Conservation (phyloP, 257 asterid genomes). For the Buddleja alternifolia region DNA sequence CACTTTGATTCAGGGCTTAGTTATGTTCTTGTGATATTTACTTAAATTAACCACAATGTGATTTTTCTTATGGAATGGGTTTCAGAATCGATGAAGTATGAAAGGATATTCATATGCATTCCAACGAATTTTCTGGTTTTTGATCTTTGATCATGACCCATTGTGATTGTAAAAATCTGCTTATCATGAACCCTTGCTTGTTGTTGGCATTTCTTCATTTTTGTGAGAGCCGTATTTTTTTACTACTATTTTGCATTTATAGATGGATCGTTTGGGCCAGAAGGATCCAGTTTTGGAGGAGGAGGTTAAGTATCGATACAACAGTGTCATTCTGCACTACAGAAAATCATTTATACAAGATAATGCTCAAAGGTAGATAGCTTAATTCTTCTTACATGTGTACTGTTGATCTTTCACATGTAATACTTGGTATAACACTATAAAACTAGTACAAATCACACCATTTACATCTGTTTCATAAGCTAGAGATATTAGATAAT, state of each 20-base stretch:
- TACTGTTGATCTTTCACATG: constrained; percentile 23
- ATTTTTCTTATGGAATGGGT: not conserved
- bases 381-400: constrained; percentile 17
- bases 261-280: constrained; percentile 92
- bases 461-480: constrained; percentile 10
- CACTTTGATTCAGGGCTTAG: too few species aligned
- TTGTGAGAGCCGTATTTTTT: constrained; percentile 21
- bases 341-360: constrained; percentile 95
- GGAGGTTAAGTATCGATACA: constrained; percentile 89
- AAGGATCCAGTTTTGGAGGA: constrained; percentile 83
- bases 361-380: constrained; percentile 90
- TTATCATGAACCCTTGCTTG: constrained; percentile 18
- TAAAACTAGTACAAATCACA: not conserved
- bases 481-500: constrained; percentile 19
- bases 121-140: constrained; percentile 14
- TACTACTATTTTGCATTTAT: constrained; percentile 27
- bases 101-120: not conserved
- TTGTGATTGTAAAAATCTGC: constrained; percentile 6
- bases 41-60: too few species aligned
- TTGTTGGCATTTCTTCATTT: constrained; percentile 21
- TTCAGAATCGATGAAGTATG: not conserved
- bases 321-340: constrained; percentile 88
- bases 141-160: constrained; percentile 10
- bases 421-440: constrained; percentile 6
- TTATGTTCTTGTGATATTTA: too few species aligned